Conservation (phyloP, 345 rosid species). For the Gossypium herbaceum region DNA sequence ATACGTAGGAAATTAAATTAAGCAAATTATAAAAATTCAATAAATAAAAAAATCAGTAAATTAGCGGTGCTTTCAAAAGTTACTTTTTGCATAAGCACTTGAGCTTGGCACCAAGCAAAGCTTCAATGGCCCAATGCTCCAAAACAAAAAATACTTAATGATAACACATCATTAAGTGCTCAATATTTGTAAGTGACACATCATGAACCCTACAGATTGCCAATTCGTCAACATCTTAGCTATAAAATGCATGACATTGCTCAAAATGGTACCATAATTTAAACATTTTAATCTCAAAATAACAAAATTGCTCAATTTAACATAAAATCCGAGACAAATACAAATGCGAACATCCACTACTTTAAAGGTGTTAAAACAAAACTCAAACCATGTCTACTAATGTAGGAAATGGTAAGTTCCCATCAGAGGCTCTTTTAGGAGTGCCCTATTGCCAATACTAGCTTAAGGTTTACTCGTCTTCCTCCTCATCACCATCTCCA, state of each 20-base stretch:
- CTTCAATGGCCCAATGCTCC: no score
- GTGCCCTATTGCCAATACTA: not conserved
- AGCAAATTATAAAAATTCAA: no score
- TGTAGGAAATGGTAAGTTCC: not conserved
- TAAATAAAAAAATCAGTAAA: no score
- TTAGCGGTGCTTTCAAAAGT: no score
- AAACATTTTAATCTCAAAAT: not conserved
- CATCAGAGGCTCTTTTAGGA: not conserved
- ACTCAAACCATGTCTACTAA: not conserved
- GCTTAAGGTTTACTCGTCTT: constrained; percentile 1
- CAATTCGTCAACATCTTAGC: not conserved
- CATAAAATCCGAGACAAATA: not conserved
- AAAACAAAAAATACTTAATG: no score
- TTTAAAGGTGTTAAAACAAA: not conserved
- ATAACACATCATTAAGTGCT: no score
- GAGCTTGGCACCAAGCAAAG: no score
- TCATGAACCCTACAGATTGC: no score
- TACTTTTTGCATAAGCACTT: not conserved
- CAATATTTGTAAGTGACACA: no score
- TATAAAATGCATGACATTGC: not conserved
- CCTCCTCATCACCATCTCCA: constrained; percentile 19
- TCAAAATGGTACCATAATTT: not conserved
- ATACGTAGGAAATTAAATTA: no score
- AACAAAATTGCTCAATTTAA: not conserved
- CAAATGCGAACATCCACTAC: constrained; percentile 13